Conservation (phyloP, 2,329 filamentous ascomycete species). For the Fusarium aywerte region DNA sequence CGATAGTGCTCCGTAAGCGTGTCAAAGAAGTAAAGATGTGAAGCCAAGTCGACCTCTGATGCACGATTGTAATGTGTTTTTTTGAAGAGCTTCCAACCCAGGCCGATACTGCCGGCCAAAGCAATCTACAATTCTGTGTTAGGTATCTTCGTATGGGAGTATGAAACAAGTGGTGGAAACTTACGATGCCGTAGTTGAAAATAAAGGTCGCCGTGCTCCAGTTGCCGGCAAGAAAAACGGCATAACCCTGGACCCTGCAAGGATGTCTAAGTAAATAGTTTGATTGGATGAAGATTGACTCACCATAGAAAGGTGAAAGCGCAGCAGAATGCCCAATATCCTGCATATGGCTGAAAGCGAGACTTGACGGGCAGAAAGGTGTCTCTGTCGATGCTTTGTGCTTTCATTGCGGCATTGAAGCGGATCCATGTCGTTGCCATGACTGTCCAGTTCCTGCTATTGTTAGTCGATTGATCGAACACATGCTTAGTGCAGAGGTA, state of each 20-base stretch:
- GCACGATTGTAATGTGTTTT: not conserved
- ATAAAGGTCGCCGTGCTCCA: not conserved
- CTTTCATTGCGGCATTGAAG: not conserved
- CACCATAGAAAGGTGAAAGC: not conserved
- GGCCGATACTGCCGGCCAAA: not conserved
- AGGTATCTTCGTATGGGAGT: not conserved
- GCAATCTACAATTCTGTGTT: not conserved
- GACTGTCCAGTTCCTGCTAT: not conserved
- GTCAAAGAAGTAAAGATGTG: not conserved
- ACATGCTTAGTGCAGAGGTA: not conserved
- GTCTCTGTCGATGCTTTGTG: not conserved
- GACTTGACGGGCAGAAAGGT: not conserved
- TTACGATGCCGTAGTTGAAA: not conserved
- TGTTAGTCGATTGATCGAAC: not conserved
- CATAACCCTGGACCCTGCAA: not conserved
- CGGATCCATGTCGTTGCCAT: not conserved
- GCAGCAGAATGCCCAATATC: not conserved
- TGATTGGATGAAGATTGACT: rapidly evolving
- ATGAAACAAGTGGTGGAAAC: rapidly evolving
- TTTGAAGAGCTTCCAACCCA: not conserved
- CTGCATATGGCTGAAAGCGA: not conserved
- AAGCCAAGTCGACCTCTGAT: not conserved
- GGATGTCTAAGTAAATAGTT: too few relatives aligned
- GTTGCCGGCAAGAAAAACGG: not conserved
- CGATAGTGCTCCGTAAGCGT: not conserved